phyloP scores from a whole-genome alignment of 257 asterid species.

The Anisodus tanguticus region DNA sequence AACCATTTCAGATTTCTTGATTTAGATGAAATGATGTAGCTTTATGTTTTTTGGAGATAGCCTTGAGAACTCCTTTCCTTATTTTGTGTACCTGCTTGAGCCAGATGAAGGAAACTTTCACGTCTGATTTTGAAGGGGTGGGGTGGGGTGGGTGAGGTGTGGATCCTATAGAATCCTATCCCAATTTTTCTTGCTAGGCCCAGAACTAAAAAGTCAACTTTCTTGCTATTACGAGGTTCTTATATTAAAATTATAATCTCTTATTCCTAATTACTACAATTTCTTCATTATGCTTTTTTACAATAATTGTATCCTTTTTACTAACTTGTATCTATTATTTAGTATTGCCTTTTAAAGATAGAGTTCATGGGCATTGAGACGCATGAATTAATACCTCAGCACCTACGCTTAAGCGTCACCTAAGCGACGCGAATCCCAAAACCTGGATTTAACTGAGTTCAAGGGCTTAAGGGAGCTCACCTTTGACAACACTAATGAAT shows the following conservation, averaged over 20 bases:
- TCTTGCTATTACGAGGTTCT: not conserved
- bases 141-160: not conserved
- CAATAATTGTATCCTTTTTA: constrained; percentile 1
- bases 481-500: not conserved
- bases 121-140: not conserved
- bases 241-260: not conserved
- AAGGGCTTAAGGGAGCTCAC: not conserved
- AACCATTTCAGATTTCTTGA: constrained; percentile 8
- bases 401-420: not conserved
- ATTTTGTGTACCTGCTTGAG: not conserved
- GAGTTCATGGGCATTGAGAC: not conserved
- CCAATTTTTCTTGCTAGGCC: not conserved
- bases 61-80: not conserved
- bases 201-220: not conserved
- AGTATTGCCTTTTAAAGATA: constrained; percentile 6
- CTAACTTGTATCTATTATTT: not conserved
- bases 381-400: not conserved
- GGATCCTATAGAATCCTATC: not conserved
- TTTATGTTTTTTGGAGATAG: not conserved
- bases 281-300: not conserved
- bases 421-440: not conserved
- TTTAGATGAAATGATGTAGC: not conserved
- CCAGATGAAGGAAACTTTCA: not conserved
- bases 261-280: not conserved
- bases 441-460: not conserved